Conservation (phyloP, 768 basidiomycete genomes). For the Psilocybe tampanensis region DNA sequence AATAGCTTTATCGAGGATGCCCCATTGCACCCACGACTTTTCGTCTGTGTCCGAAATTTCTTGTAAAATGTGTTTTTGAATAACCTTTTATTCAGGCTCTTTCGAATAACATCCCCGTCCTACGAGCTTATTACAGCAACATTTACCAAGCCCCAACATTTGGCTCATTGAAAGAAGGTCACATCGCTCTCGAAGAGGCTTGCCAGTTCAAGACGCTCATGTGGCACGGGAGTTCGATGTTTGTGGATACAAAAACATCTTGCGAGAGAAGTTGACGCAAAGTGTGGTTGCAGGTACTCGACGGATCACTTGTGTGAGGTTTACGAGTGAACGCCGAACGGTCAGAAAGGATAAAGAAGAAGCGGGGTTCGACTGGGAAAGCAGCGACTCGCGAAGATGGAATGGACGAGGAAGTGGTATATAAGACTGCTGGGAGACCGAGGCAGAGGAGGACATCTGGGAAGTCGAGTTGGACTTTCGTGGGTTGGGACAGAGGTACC, state of each 20-base stretch:
- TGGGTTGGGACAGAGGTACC: conserved; percentile 61
- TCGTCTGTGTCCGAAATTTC: conserved; percentile 47
- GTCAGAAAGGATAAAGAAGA: conserved; percentile 72
- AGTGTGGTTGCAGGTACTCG: conserved; percentile 83
- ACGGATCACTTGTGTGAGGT: conserved; percentile 80
- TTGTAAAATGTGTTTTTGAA: conserved; percentile 11
- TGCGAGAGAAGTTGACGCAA: conserved; percentile 72
- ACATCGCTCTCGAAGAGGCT: conserved; percentile 65
- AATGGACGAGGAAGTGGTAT: conserved; percentile 76
- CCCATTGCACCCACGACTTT: too few relatives aligned
- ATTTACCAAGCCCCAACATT: conserved; percentile 71
- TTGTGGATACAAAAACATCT: conserved; percentile 67
- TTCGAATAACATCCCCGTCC: conserved; percentile 66
- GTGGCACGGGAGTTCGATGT: conserved; percentile 75
- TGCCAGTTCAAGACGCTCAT: conserved; percentile 66
- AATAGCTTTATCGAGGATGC: too few relatives aligned
- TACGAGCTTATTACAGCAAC: conserved; percentile 58
- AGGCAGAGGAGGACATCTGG: conserved; percentile 79
- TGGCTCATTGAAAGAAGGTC: conserved; percentile 57
- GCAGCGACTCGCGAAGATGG: too few relatives aligned
- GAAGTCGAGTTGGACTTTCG: conserved; percentile 71
- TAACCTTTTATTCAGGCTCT: conserved; percentile 51
- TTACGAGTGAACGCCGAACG: conserved; percentile 78
- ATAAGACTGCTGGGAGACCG: conserved; percentile 74
- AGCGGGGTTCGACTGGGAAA: conserved; percentile 50